phyloP scores from a whole-genome alignment of 1,284 basidiomycete species.

The Anthracocystis walkeri region DNA sequence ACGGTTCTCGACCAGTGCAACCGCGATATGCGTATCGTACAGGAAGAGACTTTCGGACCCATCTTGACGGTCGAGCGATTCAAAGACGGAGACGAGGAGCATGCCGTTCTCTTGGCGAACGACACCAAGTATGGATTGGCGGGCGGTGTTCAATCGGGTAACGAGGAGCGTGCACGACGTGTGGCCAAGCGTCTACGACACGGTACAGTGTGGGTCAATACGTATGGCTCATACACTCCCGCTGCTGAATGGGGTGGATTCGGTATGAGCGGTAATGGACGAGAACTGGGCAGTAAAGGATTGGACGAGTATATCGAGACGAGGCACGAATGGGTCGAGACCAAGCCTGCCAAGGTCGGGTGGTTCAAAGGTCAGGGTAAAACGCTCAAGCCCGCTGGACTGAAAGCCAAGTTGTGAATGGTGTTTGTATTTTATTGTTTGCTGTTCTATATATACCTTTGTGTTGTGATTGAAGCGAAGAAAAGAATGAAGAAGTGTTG shows the following conservation, averaged over 20 bases:
- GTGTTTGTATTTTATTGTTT: slow-evolving; percentile 7
- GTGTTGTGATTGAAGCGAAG: background rate
- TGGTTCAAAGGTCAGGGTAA: slow-evolving; percentile 64
- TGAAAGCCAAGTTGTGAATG: slow-evolving; percentile 32
- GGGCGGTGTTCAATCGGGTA: slow-evolving; percentile 64
- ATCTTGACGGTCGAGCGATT: slow-evolving; percentile 69
- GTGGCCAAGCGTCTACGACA: slow-evolving; percentile 64
- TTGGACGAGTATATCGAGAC: slow-evolving; percentile 68
- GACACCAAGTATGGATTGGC: slow-evolving; percentile 69
- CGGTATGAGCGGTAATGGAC: slow-evolving; percentile 67
- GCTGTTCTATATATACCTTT: slow-evolving; percentile 1
- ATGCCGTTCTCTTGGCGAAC: slow-evolving; percentile 64
- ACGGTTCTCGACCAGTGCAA: slow-evolving; percentile 67
- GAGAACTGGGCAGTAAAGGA: slow-evolving; percentile 66
- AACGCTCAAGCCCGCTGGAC: slow-evolving; percentile 18
- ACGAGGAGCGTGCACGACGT: slow-evolving; percentile 56
- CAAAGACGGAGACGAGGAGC: slow-evolving; percentile 64
- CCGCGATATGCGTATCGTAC: slow-evolving; percentile 68
- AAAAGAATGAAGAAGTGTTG: background rate
- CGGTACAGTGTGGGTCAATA: slow-evolving; percentile 68
- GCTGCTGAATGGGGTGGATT: slow-evolving; percentile 69
- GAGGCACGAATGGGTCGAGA: slow-evolving; percentile 66
- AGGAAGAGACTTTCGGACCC: slow-evolving; percentile 68
- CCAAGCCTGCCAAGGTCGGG: slow-evolving; percentile 50
- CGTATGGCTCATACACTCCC: slow-evolving; percentile 65